phyloP scores from a whole-genome alignment of 2,329 filamentous ascomycete genomes.

The Penicillium olsonii region DNA sequence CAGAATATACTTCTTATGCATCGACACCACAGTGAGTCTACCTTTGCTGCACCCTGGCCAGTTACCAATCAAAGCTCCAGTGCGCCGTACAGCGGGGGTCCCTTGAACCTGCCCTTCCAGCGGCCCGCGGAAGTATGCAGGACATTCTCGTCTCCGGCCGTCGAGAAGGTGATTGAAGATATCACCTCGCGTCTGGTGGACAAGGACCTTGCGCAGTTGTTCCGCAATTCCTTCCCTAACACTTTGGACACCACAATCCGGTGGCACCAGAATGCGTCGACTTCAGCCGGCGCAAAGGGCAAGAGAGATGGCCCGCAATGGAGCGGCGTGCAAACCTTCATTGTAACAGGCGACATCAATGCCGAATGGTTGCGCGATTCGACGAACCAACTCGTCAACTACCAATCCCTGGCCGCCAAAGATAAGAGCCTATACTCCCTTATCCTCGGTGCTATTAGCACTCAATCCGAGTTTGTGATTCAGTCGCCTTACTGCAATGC shows the following conservation, averaged over 20 bases:
- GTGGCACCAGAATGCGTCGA: slow-evolving; percentile 71
- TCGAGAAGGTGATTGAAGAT: slow-evolving; percentile 84
- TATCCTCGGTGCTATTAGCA: slow-evolving; percentile 92
- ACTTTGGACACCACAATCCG: slow-evolving; percentile 86
- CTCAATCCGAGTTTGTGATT: slow-evolving; percentile 92
- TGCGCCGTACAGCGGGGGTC: slow-evolving; percentile 75
- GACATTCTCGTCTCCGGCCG: slow-evolving; percentile 82
- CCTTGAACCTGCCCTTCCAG: slow-evolving; percentile 80
- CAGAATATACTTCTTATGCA: slow-evolving; percentile 66
- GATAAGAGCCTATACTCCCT: slow-evolving; percentile 76
- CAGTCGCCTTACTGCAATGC: slow-evolving; percentile 96
- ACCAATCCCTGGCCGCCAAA: slow-evolving; percentile 79
- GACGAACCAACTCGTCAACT: slow-evolving; percentile 89
- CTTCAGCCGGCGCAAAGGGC: slow-evolving; percentile 33
- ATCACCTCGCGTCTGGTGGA: slow-evolving; percentile 78
- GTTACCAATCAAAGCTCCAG: slow-evolving; percentile 48
- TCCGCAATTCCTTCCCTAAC: slow-evolving; percentile 94
- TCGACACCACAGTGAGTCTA: slow-evolving; percentile 59
- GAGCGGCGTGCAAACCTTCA: slow-evolving; percentile 85
- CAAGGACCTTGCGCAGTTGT: slow-evolving; percentile 84
- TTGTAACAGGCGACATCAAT: slow-evolving; percentile 91
- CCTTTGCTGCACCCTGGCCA: neutral
- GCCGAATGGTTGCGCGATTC: slow-evolving; percentile 91
- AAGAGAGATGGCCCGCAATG: slow-evolving; percentile 63
- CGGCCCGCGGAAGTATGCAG: slow-evolving; percentile 78